phyloP scores from a whole-genome alignment of 495 filamentous ascomycete species.

The Oidiodendron maius region DNA sequence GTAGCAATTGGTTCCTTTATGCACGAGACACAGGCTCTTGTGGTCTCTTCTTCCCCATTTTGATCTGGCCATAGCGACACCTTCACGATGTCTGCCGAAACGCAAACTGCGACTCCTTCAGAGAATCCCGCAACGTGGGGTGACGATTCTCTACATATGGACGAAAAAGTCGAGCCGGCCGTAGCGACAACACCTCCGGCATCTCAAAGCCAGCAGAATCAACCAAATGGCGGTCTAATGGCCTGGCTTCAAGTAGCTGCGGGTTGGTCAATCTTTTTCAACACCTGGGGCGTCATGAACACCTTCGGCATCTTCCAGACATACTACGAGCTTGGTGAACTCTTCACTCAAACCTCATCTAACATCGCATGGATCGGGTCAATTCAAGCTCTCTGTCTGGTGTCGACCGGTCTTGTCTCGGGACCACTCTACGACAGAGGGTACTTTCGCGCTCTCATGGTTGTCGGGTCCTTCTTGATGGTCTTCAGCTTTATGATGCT shows the following conservation, averaged over 20 bases:
- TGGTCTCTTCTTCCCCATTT: no score
- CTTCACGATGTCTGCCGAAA: no score
- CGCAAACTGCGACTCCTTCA: no score
- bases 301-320: constrained; percentile 57
- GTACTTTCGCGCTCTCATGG: constrained; percentile 20
- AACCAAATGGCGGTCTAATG: constrained; percentile 32
- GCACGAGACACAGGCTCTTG: no score
- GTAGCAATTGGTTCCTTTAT: no score
- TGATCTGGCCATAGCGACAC: no score
- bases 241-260: constrained; percentile 50
- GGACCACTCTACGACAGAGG: not conserved
- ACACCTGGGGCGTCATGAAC: constrained; percentile 67
- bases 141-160: no score
- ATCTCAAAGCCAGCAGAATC: not conserved
- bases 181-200: no score
- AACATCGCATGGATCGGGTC: not conserved
- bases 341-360: constrained; percentile 21
- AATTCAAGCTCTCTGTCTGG: not conserved
- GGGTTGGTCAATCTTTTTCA: constrained; percentile 49
- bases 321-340: constrained; percentile 50
- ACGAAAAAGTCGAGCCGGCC: no score
- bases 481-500: constrained; percentile 63
- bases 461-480: constrained; percentile 44
- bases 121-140: no score
- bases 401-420: not conserved